phyloP scores from a whole-genome alignment of 306 rosid species.

The Lagenaria siceraria region DNA sequence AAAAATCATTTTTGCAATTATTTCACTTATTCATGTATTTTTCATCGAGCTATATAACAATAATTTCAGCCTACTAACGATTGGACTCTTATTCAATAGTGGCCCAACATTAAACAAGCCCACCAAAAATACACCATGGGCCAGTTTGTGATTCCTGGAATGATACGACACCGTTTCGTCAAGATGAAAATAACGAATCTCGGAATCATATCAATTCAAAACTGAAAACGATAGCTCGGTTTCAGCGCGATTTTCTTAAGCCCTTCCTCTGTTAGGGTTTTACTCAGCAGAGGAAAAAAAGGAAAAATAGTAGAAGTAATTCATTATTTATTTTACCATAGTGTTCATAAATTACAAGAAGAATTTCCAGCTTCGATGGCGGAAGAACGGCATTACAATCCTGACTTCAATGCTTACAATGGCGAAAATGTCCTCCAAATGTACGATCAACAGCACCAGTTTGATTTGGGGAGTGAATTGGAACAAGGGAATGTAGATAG shows the following conservation, averaged over 20 bases:
- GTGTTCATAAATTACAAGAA: not conserved
- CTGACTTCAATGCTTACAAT: slow-evolving; percentile 10
- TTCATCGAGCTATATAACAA: too few relatives aligned
- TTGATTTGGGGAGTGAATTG: slow-evolving; percentile 10
- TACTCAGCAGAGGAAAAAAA: not conserved
- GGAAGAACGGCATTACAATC: slow-evolving; percentile 15
- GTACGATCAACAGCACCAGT: slow-evolving; percentile 6
- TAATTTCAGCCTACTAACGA: too few relatives aligned
- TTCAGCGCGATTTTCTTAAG: not conserved
- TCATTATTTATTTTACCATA: not conserved
- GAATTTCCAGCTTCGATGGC: not conserved
- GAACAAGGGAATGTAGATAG: not conserved
- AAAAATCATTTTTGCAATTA: too few relatives aligned
- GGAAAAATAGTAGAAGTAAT: too few relatives aligned
- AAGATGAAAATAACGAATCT: not conserved
- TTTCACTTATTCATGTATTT: too few relatives aligned
- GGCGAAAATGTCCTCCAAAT: slow-evolving; percentile 5
- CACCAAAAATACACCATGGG: not conserved
- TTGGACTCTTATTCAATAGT: not conserved
- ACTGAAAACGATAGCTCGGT: not conserved
- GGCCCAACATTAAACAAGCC: not conserved
- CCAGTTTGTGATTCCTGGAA: not conserved
- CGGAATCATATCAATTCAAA: not conserved
- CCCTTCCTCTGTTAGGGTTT: slow-evolving; percentile 1
- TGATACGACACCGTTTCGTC: not conserved